These are phyloP conservation scores for Suillus decipiens DNA, from an alignment of 768 basidiomycete genomes.

Conservation along the genomic window DNA sequence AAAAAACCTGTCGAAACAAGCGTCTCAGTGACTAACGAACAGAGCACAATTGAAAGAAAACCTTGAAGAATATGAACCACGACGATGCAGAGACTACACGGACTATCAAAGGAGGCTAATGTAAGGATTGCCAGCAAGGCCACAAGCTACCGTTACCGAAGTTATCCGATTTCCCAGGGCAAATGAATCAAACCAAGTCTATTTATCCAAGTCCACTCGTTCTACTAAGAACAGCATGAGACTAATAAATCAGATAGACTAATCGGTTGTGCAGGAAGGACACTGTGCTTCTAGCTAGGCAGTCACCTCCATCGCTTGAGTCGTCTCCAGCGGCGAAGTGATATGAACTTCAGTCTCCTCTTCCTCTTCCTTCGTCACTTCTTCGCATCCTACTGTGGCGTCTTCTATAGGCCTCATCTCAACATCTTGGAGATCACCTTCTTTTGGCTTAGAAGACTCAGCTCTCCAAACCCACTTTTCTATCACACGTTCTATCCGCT, in stretches of 20 bases:
- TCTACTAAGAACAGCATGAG: background rate
- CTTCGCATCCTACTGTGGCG: slow-evolving; percentile 9
- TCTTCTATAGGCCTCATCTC: slow-evolving; percentile 33
- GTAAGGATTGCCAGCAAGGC: background rate
- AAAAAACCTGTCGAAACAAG: slow-evolving; percentile 3
- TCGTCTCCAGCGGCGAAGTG: slow-evolving; percentile 7
- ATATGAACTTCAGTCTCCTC: slow-evolving; percentile 9
- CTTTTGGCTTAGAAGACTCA: slow-evolving; percentile 7
- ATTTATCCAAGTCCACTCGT: background rate
- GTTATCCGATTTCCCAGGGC: slow-evolving; percentile 8
- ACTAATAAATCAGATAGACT: background rate
- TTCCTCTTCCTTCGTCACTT: slow-evolving; percentile 15
- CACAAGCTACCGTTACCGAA: background rate
- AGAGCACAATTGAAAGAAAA: slow-evolving; percentile 1
- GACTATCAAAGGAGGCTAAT: background rate
- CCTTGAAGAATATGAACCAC: background rate
- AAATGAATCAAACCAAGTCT: background rate
- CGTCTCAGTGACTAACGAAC: background rate
- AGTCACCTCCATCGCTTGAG: slow-evolving; percentile 21
- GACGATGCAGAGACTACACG: background rate
- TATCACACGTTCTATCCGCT: slow-evolving; percentile 65
- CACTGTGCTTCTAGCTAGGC: slow-evolving; percentile 14
- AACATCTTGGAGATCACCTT: slow-evolving; percentile 21
- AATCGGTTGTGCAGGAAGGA: slow-evolving; percentile 12
- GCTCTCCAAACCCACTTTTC: slow-evolving; percentile 68